These are phyloP conservation scores for Rhodamnia rubescens DNA, from an alignment of 345 rosid genomes.

Conservation along the genomic window DNA sequence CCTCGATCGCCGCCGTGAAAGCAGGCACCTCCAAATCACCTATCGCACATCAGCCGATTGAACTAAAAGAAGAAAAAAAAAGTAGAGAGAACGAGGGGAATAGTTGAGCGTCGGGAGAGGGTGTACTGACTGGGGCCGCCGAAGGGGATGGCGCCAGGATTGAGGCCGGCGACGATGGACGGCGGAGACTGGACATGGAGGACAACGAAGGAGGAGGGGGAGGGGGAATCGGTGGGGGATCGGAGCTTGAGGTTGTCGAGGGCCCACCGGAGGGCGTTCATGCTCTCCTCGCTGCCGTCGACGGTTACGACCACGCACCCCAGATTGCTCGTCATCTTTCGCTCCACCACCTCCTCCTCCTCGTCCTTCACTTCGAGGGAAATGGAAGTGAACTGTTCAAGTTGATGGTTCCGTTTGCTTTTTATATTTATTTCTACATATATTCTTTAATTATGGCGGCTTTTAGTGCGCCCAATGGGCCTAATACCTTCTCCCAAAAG, in stretches of 20 bases:
- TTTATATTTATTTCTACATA: neutral
- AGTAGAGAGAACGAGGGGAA: neutral
- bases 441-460: neutral
- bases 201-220: slow-evolving; percentile 38
- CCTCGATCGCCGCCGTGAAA: slow-evolving; percentile 70
- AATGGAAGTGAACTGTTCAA: neutral
- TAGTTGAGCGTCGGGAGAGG: neutral
- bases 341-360: neutral
- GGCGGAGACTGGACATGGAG: slow-evolving; percentile 85
- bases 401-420: neutral
- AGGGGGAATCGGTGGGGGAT: slow-evolving; percentile 21
- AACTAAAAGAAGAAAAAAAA: neutral
- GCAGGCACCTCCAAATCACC: slow-evolving; percentile 84
- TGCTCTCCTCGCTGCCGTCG: slow-evolving; percentile 89
- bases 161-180: slow-evolving; percentile 55
- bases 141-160: slow-evolving; percentile 80
- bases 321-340: slow-evolving; percentile 26
- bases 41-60: neutral
- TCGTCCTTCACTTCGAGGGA: neutral
- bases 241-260: slow-evolving; percentile 71
- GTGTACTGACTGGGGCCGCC: slow-evolving; percentile 73
- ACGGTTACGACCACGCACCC: slow-evolving; percentile 66
- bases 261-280: slow-evolving; percentile 77
- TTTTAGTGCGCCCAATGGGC: neutral
- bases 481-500: neutral